Conservation (phyloP, 805 yeast genomes). For the Yamadazyma nakazawae region DNA sequence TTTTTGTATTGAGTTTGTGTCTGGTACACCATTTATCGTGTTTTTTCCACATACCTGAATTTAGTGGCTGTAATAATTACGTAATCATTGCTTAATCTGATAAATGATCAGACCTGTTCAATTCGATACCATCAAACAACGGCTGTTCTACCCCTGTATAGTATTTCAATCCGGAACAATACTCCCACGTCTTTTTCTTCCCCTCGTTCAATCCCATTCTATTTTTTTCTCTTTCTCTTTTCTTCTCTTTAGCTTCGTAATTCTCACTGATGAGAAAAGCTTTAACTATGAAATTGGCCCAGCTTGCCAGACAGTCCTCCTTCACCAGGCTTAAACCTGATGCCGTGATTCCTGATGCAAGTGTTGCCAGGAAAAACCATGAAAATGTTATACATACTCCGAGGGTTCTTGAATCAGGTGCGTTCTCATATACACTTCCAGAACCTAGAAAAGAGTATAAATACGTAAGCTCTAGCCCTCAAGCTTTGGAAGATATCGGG, state of each 20-base stretch:
- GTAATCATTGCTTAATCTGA: not conserved
- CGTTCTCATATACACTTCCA: conserved; percentile 73
- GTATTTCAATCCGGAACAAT: not conserved
- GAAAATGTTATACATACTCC: conserved; percentile 35
- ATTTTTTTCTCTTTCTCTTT: not conserved
- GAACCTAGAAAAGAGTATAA: conserved; percentile 50
- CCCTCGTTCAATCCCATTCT: not conserved
- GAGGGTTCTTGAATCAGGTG: conserved; percentile 49
- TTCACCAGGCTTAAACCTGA: conserved; percentile 33
- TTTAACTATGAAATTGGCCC: conserved; percentile 10
- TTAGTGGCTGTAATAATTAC: not conserved
- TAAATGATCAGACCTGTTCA: not conserved
- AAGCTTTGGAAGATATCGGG: conserved; percentile 62
- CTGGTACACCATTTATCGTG: not conserved
- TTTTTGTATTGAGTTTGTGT: too few species aligned
- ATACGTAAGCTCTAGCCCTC: conserved; percentile 55
- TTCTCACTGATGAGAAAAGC: conserved; percentile 1
- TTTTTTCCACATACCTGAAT: too few species aligned
- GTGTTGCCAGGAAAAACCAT: conserved; percentile 27
- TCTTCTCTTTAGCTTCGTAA: not conserved
- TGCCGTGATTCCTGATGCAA: conserved; percentile 21
- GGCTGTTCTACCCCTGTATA: not conserved
- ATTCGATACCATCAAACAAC: not conserved
- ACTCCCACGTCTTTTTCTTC: not conserved
- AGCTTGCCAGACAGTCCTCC: conserved; percentile 26